phyloP scores from a whole-genome alignment of 441 rosid species.

The Euphorbia schlechtendalii region DNA sequence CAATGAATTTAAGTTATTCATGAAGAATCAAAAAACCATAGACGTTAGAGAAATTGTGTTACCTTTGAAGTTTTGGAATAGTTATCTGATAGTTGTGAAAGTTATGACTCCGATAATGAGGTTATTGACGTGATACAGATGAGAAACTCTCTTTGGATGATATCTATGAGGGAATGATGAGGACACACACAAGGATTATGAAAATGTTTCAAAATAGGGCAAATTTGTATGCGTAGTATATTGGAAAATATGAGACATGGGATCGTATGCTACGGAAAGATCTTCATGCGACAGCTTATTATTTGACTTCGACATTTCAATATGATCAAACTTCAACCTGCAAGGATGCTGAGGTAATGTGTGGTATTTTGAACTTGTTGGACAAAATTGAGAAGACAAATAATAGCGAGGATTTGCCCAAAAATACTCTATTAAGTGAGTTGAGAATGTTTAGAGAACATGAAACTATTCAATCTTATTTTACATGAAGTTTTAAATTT shows the following conservation, averaged over 20 bases:
- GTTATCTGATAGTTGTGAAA: neutral
- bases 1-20: neutral
- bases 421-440: neutral
- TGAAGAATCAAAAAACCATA: neutral
- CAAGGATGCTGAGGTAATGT: neutral
- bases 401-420: neutral
- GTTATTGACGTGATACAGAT: neutral
- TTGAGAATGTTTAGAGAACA: neutral
- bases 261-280: neutral
- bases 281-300: neutral
- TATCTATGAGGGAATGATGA: neutral
- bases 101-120: neutral
- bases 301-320: neutral
- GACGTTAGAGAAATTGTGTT: neutral
- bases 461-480: too few relatives aligned
- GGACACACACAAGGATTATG: neutral
- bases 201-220: neutral
- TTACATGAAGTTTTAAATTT: neutral
- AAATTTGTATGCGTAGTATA: neutral
- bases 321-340: neutral
- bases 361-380: neutral
- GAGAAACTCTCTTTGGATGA: neutral
- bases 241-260: neutral
- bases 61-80: neutral
- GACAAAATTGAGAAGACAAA: neutral